These are phyloP conservation scores for Austroboletus rostrupii DNA, from an alignment of 1,284 basidiomycete species.

Conservation along the genomic window DNA sequence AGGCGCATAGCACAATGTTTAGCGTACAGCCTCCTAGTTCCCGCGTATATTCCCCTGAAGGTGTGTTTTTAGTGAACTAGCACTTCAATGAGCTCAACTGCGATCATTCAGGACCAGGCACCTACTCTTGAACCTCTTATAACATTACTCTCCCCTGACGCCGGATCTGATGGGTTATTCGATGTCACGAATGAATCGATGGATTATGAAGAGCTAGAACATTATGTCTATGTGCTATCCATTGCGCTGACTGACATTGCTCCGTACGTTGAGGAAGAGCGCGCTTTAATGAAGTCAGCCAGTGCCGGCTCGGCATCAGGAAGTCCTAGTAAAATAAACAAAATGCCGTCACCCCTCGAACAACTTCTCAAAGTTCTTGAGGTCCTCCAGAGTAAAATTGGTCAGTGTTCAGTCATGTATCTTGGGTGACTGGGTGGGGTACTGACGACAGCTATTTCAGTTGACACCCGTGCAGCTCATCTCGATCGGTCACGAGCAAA, in stretches of 20 bases:
- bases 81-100: neutral
- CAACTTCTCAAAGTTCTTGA: constrained; percentile 46
- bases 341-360: constrained; percentile 39
- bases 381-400: constrained; percentile 55
- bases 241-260: constrained; percentile 54
- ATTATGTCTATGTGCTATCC: constrained; percentile 51
- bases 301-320: constrained; percentile 10
- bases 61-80: constrained; percentile 17
- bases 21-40: constrained; percentile 44
- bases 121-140: constrained; percentile 46
- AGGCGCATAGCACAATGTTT: constrained; percentile 54
- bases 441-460: constrained; percentile 33
- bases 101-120: constrained; percentile 31
- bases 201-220: constrained; percentile 56
- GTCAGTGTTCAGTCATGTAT: constrained; percentile 35
- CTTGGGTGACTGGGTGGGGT: neutral
- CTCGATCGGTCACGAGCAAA: constrained; percentile 70
- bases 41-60: constrained; percentile 26
- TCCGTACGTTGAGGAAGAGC: constrained; percentile 51
- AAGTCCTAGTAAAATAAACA: constrained; percentile 36
- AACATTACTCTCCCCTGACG: constrained; percentile 35
- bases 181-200: constrained; percentile 43
- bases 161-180: constrained; percentile 36
- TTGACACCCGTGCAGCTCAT: constrained; percentile 66
- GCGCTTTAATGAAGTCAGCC: constrained; percentile 16